A percentile compares a stretch with the other conserved stretches of the same genome.
phyloP scores from a whole-genome alignment of 768 basidiomycete species.

The Myochromella boudieri region DNA sequence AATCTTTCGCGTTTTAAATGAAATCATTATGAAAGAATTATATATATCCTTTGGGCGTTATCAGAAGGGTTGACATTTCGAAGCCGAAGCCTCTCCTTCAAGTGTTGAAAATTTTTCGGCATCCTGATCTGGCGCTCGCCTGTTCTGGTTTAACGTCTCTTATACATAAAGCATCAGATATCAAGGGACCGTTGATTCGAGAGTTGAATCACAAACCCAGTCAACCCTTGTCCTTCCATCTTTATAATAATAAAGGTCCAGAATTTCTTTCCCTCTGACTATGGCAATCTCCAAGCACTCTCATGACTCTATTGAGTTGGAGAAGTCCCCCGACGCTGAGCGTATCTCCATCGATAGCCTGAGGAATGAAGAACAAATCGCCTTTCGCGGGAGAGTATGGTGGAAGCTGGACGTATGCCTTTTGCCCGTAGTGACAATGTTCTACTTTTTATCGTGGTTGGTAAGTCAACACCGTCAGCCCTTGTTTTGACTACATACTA shows the following conservation, averaged over 20 bases:
- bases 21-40: too few species aligned
- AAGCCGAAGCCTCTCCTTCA: neutral
- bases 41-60: too few species aligned
- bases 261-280: neutral
- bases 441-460: slow-evolving; percentile 16
- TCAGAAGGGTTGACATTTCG: slow-evolving; percentile 7
- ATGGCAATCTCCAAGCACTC: slow-evolving; percentile 11
- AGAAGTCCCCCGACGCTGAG: slow-evolving; percentile 12
- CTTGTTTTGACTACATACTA: neutral
- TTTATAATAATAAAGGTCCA: slow-evolving; percentile 1
- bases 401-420: slow-evolving; percentile 16
- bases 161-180: too few species aligned
- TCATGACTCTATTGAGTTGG: slow-evolving; percentile 9
- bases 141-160: slow-evolving; percentile 1
- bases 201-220: neutral
- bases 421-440: slow-evolving; percentile 14
- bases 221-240: slow-evolving; percentile 7
- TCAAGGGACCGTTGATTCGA: neutral
- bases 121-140: neutral
- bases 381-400: slow-evolving; percentile 12
- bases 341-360: neutral
- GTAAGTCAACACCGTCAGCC: slow-evolving; percentile 2
- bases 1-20: too few species aligned
- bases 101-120: neutral
- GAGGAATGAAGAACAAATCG: neutral